Evolutionary conservation across 352 stramenopile species (phyloP), one percentile per base, ranked within the genome.

Genomic region (Globisporangium paroecandrum): DNA sequence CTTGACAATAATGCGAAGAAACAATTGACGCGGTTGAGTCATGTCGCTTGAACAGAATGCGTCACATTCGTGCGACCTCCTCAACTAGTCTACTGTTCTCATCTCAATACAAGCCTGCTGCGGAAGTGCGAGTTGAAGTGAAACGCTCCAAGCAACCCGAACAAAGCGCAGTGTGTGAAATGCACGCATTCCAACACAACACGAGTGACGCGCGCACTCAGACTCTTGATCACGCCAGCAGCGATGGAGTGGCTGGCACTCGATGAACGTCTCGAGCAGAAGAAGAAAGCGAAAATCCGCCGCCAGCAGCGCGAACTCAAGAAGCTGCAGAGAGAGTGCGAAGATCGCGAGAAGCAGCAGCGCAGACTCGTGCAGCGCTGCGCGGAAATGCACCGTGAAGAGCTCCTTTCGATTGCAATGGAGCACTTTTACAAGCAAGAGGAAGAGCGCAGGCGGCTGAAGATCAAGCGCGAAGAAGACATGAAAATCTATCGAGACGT

Each of bases 371-470:
- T 32, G 2, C 47, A 56, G 12, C 69, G 73, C 61, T 87, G 83
- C 64, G 70, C 63, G 1, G 81, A 87, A 65, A 89, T 91, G 81
- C 66, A 77, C 29, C 46, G 60, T 1, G 83, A 91, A 58, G 83
- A 91, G 41, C 58, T 66, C 25, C 68, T 89, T 18, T 89, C 81
- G n/a, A 56, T 75, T 18, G 69, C 58, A 1, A 81, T 87, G 79
- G 75, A 74, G 63, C 58, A 46, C 12, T 76, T 69, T 46, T 75
- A 78, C 27, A 53, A 56, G 13, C 46, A 69, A 1, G 64, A 81
- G 29, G 76, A 75, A 4, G 56, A 73, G 13, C 68, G 61, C 2
- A 62, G 62, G n/a, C 34, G 29, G 9, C 57, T 72, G 13, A 74
- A 84, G 32, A 10, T 55, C n/a, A 70, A 79, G 61, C 75, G 73